Conservation (phyloP, 1,284 basidiomycete genomes). For the Kwoniella shivajii region DNA sequence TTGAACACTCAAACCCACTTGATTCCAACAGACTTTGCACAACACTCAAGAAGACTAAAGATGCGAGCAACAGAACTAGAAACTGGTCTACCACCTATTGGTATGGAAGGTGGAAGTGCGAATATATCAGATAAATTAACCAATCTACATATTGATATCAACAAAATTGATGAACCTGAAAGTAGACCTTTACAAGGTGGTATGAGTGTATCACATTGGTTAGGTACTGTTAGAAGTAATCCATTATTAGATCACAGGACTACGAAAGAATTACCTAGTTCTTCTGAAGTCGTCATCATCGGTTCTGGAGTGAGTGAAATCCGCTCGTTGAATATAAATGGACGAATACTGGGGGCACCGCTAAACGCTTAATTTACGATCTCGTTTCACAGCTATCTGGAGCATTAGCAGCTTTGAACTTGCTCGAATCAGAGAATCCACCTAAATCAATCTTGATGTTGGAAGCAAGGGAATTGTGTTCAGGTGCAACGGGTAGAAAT, state of each 20-base stretch:
- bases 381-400: conserved; percentile 13
- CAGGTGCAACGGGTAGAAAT: conserved; percentile 40
- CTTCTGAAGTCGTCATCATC: conserved; percentile 27
- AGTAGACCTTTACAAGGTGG: conserved; percentile 7
- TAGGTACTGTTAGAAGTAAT: conserved; percentile 16
- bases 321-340: neutral
- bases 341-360: conserved; percentile 11
- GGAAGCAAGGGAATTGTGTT: conserved; percentile 40
- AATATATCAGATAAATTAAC: neutral
- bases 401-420: conserved; percentile 23
- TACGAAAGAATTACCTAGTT: conserved; percentile 17
- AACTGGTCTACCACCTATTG: neutral
- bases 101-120: neutral
- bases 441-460: conserved; percentile 32
- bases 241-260: conserved; percentile 22
- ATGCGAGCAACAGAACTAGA: neutral
- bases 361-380: too few relatives aligned
- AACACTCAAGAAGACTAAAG: neutral
- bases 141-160: neutral
- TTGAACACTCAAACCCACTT: too few relatives aligned
- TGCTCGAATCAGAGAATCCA: conserved; percentile 14
- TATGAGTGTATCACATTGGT: conserved; percentile 19
- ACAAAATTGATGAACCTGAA: too few relatives aligned
- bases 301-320: conserved; percentile 24
- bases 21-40: neutral